Evolutionary conservation across 345 rosid species (phyloP).

Genomic region (Microthlaspi erraticum): DNA sequence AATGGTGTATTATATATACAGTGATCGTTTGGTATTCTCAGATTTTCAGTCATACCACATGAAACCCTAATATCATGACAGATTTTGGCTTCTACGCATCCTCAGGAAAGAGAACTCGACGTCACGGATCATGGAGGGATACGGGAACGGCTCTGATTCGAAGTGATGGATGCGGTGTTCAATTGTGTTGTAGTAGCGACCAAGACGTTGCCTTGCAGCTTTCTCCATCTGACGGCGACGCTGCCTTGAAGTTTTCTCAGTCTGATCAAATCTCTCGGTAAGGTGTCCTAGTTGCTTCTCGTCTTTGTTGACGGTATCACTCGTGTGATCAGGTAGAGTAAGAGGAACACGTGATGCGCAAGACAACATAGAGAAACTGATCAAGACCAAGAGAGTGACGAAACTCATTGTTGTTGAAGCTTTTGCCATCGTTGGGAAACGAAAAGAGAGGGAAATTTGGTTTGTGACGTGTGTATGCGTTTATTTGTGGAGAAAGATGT

Average conservation of each 20-base stretch:
- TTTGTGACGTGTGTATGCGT: too few relatives aligned
- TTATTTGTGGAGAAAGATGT: too few relatives aligned
- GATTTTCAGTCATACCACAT: neutral
- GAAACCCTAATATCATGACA: neutral
- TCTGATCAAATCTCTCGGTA: neutral
- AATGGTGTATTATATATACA: neutral
- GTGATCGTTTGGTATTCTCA: neutral
- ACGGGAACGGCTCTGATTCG: conserved; percentile 2
- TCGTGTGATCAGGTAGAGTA: neutral
- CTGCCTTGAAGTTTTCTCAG: too few relatives aligned
- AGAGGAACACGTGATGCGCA: neutral
- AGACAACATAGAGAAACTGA: neutral
- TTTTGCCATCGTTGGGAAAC: neutral
- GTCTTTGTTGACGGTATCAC: neutral
- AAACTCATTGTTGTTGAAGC: neutral
- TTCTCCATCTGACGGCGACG: neutral
- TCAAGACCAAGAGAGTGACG: neutral
- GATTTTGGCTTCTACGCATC: neutral
- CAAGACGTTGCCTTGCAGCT: neutral
- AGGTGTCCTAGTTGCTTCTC: neutral
- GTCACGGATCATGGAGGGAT: conserved; percentile 3
- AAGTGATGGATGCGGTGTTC: neutral
- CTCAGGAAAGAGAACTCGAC: neutral
- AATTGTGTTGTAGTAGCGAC: neutral
- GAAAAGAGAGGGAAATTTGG: too few relatives aligned